Conservation (phyloP, 2,329 filamentous ascomycete species). For the Drechmeria coniospora region DNA sequence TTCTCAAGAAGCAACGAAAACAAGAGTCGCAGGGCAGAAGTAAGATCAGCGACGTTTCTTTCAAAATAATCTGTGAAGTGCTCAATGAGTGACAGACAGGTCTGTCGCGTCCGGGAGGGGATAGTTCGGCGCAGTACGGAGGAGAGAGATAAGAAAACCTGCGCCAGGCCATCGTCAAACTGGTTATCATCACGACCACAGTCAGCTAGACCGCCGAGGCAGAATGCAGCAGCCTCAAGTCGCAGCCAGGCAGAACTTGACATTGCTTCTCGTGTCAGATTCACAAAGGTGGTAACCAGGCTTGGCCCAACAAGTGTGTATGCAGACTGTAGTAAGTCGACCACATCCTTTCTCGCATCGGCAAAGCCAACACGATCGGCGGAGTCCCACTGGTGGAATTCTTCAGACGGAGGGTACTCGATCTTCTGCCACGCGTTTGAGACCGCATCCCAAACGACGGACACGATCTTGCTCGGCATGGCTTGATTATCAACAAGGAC, state of each 20-base stretch:
- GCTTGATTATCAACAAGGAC: slow-evolving; percentile 38
- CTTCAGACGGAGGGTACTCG: slow-evolving; percentile 44
- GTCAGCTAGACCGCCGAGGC: slow-evolving; percentile 52
- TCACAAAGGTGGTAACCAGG: slow-evolving; percentile 41
- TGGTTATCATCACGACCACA: slow-evolving; percentile 41
- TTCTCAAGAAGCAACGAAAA: slow-evolving; percentile 53
- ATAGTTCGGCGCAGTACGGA: slow-evolving; percentile 35
- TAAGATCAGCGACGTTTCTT: slow-evolving; percentile 49
- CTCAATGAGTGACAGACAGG: slow-evolving; percentile 55
- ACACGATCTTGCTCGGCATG: slow-evolving; percentile 41
- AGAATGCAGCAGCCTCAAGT: slow-evolving; percentile 46
- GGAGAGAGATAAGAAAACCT: slow-evolving; percentile 48
- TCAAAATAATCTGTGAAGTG: slow-evolving; percentile 66
- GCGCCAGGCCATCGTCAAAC: slow-evolving; percentile 42
- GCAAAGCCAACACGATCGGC: slow-evolving; percentile 51
- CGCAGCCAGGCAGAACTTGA: slow-evolving; percentile 36
- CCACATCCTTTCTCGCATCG: slow-evolving; percentile 64
- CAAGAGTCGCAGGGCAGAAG: slow-evolving; percentile 56
- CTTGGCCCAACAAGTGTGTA: slow-evolving; percentile 45
- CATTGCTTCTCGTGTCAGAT: slow-evolving; percentile 36
- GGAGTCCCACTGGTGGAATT: slow-evolving; percentile 52
- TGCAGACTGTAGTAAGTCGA: slow-evolving; percentile 58
- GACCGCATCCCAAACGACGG: slow-evolving; percentile 46
- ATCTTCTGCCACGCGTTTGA: slow-evolving; percentile 55
- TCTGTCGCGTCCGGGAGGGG: slow-evolving; percentile 48